A percentile compares a stretch with the other conserved stretches of the same genome.
phyloP scores from a whole-genome alignment of 192 early-diverging fungal species.

The Entomortierella parvispora region DNA sequence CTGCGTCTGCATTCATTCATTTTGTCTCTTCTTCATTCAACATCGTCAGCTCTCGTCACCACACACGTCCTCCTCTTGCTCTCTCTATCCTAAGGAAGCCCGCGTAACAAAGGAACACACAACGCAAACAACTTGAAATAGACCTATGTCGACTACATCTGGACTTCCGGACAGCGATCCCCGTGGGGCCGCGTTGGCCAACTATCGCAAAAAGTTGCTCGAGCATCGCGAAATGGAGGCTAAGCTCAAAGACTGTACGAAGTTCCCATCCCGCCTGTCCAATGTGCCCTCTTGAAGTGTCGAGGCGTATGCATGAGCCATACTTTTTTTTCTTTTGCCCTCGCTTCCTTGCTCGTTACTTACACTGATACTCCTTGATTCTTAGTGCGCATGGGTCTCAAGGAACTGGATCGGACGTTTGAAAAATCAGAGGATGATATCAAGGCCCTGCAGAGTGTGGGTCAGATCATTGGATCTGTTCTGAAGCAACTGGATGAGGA shows the following conservation, averaged over 20 bases:
- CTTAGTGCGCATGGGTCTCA: slow-evolving; percentile 86
- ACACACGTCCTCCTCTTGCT: no score
- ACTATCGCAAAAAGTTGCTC: slow-evolving; percentile 88
- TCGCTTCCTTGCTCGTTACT: neutral
- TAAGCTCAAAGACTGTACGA: slow-evolving; percentile 91
- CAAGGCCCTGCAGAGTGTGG: slow-evolving; percentile 98
- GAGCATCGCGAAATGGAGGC: slow-evolving; percentile 96
- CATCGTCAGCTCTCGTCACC: no score
- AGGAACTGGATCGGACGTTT: slow-evolving; percentile 89
- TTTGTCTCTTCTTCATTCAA: no score
- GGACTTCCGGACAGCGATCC: slow-evolving; percentile 61
- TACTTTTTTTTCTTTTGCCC: slow-evolving; percentile 21
- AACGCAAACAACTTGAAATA: no score
- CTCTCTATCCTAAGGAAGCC: no score
- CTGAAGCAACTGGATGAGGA: slow-evolving; percentile 98
- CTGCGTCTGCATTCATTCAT: no score
- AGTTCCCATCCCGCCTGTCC: neutral
- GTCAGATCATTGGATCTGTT: slow-evolving; percentile 98
- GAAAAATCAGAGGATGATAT: slow-evolving; percentile 98
- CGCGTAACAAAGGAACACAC: no score
- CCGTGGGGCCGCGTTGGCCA: slow-evolving; percentile 80
- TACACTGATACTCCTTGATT: slow-evolving; percentile 5
- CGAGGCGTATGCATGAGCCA: neutral
- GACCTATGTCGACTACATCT: no score
- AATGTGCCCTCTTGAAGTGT: neutral